phyloP scores from a whole-genome alignment of 106 monocot genomes.

The Vanilla planifolia region DNA sequence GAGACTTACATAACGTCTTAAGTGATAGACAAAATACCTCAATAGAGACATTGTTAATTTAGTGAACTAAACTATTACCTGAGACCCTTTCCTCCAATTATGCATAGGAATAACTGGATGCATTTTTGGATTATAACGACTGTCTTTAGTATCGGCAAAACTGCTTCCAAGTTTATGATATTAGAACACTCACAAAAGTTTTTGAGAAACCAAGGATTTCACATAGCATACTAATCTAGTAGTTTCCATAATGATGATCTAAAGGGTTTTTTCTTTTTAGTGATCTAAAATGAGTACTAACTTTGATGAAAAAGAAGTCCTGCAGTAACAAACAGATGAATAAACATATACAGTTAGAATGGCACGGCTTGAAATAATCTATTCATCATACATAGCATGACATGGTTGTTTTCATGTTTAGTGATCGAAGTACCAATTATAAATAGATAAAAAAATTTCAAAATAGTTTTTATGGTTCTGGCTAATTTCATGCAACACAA shows the following conservation, averaged over 20 bases:
- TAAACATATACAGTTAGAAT: background rate
- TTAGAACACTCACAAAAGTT: conserved; percentile 43
- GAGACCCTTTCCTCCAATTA: conserved; percentile 98
- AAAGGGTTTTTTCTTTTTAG: background rate
- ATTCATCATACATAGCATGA: background rate
- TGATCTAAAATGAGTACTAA: background rate
- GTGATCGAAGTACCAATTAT: too few relatives aligned
- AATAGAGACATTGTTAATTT: background rate
- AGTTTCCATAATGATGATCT: background rate
- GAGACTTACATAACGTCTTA: background rate
- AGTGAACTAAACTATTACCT: conserved; percentile 36
- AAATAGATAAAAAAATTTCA: too few relatives aligned
- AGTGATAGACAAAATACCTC: background rate
- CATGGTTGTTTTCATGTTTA: too few relatives aligned
- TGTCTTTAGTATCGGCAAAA: conserved; percentile 95
- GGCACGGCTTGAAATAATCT: background rate
- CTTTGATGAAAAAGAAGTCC: background rate
- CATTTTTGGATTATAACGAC: conserved; percentile 98
- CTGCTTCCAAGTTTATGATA: conserved; percentile 72
- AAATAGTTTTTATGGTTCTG: too few relatives aligned
- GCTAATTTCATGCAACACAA: too few relatives aligned
- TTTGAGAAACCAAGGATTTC: conserved; percentile 28
- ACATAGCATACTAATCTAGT: conserved; percentile 13
- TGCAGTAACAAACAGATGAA: background rate
- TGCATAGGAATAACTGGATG: conserved; percentile 68